Conservation (phyloP, 1,284 basidiomycete species). For the Phlebopus sp. region DNA sequence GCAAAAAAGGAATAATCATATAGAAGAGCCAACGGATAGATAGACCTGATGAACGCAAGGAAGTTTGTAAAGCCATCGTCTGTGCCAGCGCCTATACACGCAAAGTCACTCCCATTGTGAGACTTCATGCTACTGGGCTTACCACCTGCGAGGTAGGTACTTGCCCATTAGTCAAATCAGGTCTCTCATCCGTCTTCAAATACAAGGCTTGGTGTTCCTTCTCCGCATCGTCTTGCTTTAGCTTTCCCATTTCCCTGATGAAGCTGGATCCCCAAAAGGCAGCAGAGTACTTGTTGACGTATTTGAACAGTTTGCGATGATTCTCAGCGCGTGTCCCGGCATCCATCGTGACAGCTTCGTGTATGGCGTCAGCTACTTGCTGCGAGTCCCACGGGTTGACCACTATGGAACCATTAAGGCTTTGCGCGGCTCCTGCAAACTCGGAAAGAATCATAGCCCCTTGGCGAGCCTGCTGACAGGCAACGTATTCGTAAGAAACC, state of each 20-base stretch:
- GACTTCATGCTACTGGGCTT: constrained; percentile 33
- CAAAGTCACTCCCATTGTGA: constrained; percentile 31
- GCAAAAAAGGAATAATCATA: constrained; percentile 39
- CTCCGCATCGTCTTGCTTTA: constrained; percentile 42
- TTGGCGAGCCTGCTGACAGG: constrained; percentile 88
- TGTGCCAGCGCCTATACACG: constrained; percentile 27
- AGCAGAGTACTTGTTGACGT: constrained; percentile 91
- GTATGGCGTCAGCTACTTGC: constrained; percentile 93
- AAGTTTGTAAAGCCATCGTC: constrained; percentile 23
- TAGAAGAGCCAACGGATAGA: constrained; percentile 36
- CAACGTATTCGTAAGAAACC: constrained; percentile 99
- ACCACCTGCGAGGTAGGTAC: constrained; percentile 34
- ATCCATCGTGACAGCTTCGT: constrained; percentile 91
- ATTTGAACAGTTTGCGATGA: constrained; percentile 93
- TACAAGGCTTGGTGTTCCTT: constrained; percentile 36
- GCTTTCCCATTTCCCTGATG: constrained; percentile 77
- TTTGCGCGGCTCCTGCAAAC: constrained; percentile 97
- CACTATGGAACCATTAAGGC: constrained; percentile 88
- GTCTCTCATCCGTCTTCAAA: constrained; percentile 24
- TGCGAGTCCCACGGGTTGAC: constrained; percentile 97
- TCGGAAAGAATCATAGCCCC: constrained; percentile 98
- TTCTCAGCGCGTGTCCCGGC: constrained; percentile 81
- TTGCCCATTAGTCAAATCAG: constrained; percentile 28
- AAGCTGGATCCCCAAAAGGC: constrained; percentile 92
- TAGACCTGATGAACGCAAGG: constrained; percentile 22